Base-by-base conservation (phyloP, 1,139 yeast species). In the Citeromyces hawaiiensis region DNA sequence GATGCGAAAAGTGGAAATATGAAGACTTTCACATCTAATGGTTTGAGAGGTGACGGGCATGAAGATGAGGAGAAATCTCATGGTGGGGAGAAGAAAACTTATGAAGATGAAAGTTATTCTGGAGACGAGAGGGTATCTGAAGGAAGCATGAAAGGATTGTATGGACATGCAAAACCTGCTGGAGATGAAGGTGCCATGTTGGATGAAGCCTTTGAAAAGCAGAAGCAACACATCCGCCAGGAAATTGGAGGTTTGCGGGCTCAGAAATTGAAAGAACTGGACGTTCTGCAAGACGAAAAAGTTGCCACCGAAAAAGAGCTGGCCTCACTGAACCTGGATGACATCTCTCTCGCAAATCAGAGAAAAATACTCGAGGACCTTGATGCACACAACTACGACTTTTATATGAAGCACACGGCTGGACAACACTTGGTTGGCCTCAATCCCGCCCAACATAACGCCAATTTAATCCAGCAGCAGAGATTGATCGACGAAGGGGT, bases 301-400 rank as follows among this genome's bases (percentile, higher is more conserved):
- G 11, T 30, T 30, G 34, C 34, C 15, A 16, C 34, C 10, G 34
- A 30, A 30, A 13, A 30, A 30, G 34, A 30, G 17, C 34, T 30
- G 4, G 17, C 10, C 17, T 9, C 11, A 9, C 8, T 23, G 27
- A 9, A 30, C n/a, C 7, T n/a, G 34, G 34, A 30, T 16, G 17
- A 14, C 34, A 10, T 9, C 9, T 13, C 4, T 30, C 8, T 17
- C 34, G 17, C 34, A 4, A 4, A 9, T 16, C 9, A 30, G 8
- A 13, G 16, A 14, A 16, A 30, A 30, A 30, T 17, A 3, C 34
- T 30, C n/a, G 17, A 30, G 17, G 34, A 30, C 3, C 17, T 30
- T 16, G 34, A 30, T 30, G 17, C 15, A 10, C 34, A 30, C 13
- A 30, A 30, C 17, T 30, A 30, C 34, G 34, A 7, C 4, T 30